Percentiles rank a stretch among this genome's conserved stretches.
Evolutionary conservation across 495 filamentous ascomycete genomes (phyloP).

Genomic region (Penicillium macrosclerotiorum): DNA sequence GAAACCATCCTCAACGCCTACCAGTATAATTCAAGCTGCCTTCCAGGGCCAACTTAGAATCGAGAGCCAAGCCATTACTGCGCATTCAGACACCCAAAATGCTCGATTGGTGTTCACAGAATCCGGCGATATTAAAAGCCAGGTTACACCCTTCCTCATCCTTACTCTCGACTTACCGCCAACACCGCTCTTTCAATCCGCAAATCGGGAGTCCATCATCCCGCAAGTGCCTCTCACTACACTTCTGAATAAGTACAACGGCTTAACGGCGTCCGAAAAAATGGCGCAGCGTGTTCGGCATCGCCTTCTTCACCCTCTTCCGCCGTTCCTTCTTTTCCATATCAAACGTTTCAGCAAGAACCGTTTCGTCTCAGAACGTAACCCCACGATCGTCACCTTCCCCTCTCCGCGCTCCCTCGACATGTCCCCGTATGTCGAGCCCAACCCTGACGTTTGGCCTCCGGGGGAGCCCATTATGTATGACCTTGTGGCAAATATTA

Average conservation of each 20-base stretch:
- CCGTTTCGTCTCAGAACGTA: conserved; percentile 92
- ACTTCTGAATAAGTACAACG: conserved; percentile 93
- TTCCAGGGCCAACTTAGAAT: conserved; percentile 92
- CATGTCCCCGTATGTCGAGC: conserved; percentile 83
- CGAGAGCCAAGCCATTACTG: conserved; percentile 92
- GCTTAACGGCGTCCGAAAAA: conserved; percentile 81
- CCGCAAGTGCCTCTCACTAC: conserved; percentile 89
- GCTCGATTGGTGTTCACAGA: conserved; percentile 94
- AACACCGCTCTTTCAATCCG: conserved; percentile 95
- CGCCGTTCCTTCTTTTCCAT: conserved; percentile 90
- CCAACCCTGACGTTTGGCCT: conserved; percentile 58
- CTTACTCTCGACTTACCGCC: conserved; percentile 90
- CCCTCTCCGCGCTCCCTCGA: conserved; percentile 74
- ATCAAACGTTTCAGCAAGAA: conserved; percentile 96
- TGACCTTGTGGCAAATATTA: conserved; percentile 94
- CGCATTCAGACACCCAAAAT: conserved; percentile 75
- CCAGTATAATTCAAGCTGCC: conserved; percentile 79
- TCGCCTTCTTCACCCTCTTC: conserved; percentile 86
- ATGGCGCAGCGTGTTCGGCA: conserved; percentile 82
- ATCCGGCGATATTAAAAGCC: conserved; percentile 73
- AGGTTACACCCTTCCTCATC: conserved; percentile 77
- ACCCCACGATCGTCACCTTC: conserved; percentile 98
- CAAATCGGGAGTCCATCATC: conserved; percentile 87
- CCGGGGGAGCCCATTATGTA: conserved; percentile 88
- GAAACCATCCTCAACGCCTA: conserved; percentile 64